A percentile compares a stretch with the other conserved stretches of the same genome.
These are phyloP conservation scores for Pythium myriotylum DNA, from an alignment of 352 stramenopile species.

Conservation along the genomic window DNA sequence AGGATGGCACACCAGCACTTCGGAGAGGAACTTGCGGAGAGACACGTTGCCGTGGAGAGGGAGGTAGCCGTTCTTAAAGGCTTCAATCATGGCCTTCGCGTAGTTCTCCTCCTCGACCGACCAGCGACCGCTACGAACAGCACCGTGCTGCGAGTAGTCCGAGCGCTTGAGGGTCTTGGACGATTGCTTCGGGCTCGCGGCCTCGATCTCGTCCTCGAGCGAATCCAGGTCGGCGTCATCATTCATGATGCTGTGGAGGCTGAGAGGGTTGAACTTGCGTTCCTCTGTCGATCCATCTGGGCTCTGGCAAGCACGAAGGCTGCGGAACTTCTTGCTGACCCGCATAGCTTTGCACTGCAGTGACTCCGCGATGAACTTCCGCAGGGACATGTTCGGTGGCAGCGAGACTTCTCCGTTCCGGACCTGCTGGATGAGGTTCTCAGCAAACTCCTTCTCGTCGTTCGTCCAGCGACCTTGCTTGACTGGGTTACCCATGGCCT, in stretches of 20 bases:
- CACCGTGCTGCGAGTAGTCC: conserved; percentile 78
- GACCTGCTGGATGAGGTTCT: conserved; percentile 59
- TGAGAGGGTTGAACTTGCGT: conserved; percentile 61
- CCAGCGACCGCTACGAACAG: conserved; percentile 72
- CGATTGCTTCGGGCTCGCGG: conserved; percentile 36
- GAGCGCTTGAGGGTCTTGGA: conserved; percentile 70
- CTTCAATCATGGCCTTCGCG: conserved; percentile 82
- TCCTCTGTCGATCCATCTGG: conserved; percentile 21
- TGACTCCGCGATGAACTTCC: conserved; percentile 59
- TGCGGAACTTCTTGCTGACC: conserved; percentile 69
- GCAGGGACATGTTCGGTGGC: conserved; percentile 51
- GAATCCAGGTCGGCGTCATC: conserved; percentile 36
- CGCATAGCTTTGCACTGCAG: conserved; percentile 71
- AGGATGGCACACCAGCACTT: conserved; percentile 86
- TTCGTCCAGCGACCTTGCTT: conserved; percentile 59
- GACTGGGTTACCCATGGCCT: conserved; percentile 25
- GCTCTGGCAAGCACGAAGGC: conserved; percentile 35
- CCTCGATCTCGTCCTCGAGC: conserved; percentile 25
- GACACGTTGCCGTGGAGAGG: conserved; percentile 80
- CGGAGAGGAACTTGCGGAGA: conserved; percentile 86
- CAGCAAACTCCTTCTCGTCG: conserved; percentile 60
- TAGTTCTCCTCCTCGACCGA: conserved; percentile 77
- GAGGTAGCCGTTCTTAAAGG: conserved; percentile 72
- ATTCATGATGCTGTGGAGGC: conserved; percentile 80
- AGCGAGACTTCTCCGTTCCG: conserved; percentile 44